Base-by-base conservation (phyloP, 2,329 filamentous ascomycete genomes). In the Trematosphaeria pertusa region DNA sequence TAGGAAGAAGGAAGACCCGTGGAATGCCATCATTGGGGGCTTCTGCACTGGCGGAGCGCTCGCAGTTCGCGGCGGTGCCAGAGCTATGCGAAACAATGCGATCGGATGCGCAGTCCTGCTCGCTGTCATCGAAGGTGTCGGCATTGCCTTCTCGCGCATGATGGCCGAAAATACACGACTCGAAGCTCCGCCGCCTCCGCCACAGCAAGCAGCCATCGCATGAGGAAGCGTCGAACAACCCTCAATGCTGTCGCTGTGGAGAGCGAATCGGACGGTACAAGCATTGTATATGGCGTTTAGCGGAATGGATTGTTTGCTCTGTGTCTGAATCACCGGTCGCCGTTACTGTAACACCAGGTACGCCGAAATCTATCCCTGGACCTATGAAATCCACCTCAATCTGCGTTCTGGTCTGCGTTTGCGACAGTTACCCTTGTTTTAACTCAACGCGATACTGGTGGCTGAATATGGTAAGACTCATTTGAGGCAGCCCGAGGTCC, bases 11-110 rank as follows among this genome's bases (percentile, higher is more conserved):
- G 93, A 97, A 74, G 93, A 97, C 72, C 91, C 92, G 14, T 97
- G 91, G 78, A 97, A 97, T 77, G 91, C 91, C 64, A 97, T 97
- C 71, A 93, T 91, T 64, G 93, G 92, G 31, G 93, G 93, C 46
- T 96, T 96, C 81, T 92, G 96, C 74, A 97, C 93, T 5, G 63
- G 64, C 67, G 93, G 93, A 61, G 84, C 92, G 12, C 81, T 97
- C 19, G 93, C 93, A 42, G 85, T 97, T 45, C 84, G 93, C 75
- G 93, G 93, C 64, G 93, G 93, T 50, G 87, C 87, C 71, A 91
- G 89, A 78, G 89, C 92, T 12, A 90, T 92, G 49, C 82, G 92
- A 62, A 97, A 97, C 75, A 91, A 90, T 48, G 93, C 93, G 55
- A 97, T 97, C 63, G 92, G 91, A 63, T 97, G 92, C 73, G 93